Base-by-base conservation (phyloP, 345 rosid genomes). In the Eucalyptus melliodora region DNA sequence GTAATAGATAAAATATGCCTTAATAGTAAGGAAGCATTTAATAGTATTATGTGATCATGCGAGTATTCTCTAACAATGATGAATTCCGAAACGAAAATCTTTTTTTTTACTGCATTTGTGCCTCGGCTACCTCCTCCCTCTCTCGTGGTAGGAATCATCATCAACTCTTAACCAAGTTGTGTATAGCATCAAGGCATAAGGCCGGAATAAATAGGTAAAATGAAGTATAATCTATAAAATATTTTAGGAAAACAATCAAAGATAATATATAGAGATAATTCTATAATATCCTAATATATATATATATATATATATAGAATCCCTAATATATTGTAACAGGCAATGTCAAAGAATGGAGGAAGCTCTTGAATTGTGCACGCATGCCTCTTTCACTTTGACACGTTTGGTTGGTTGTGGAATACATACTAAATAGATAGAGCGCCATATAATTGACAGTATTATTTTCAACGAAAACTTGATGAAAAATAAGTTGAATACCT, bases 391-490 rank as follows among this genome's bases (percentile, higher is more conserved):
- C 3, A 1, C 5, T 65, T 65, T 34, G 15, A n/a, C 16, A 65
- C 0, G 4, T 8, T 2, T 1, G 37, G 9, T n/a, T 19, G 37
- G 4, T 15, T 1, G 1, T 2, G 1, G 0, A 65, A 34, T 15
- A 16, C 40, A 65, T 2, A 2, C 7, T 4, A 31, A 30, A 30
- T 2, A 12, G 0, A 62, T 0, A 13, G 2, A 0, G 0, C 4
- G 4, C 6, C 0, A 3, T 27, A n/a, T 65, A 9, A 0, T 14
- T 1, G 8, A 7, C 0, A 19, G 2, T 5, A 8, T 15, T 34
- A n/a, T 67, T 67, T 67, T 67, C 1, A n/a, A 67, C 0, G 2
- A 15, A 62, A 30, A 62, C 1, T 60, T 26, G 7, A 47, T 11
- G 50, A 49, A 49, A 49, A 49, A 11, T 49, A 11, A 65, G 7